Base-by-base conservation (phyloP, 176 grass and related monocot species). In the Musa itinerans region DNA sequence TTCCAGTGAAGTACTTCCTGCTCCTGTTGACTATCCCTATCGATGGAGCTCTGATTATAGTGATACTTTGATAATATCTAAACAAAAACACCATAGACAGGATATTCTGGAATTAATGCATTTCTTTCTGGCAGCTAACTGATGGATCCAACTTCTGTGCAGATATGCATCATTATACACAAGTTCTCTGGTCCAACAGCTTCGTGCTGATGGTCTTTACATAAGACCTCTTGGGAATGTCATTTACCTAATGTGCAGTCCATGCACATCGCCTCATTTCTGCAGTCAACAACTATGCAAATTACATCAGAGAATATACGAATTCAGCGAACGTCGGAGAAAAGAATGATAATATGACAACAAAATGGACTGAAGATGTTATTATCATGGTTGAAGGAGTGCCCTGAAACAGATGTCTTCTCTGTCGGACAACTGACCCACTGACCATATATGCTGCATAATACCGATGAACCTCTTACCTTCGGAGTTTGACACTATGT, bases 231-330 rank as follows among this genome's bases (percentile, higher is more conserved):
- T 98, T 80, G 95, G 90, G 29, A 98, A 93, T 64, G 86, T 98
- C 65, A 89, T 98, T 83, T 98, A 93, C 77, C 84, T 98, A 20
- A 93, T 98, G 90, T 98, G 88, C 51, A 88, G 94, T 11, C 94
- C 94, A 2, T 98, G 94, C 71, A 89, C 94, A 73, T 63, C 84
- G 52, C 69, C 12, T 71, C 85, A 89, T 76, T 77, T 75, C 53
- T 98, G 94, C 69, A 82, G 81, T 14, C 68, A 81, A 74, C 90
- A 93, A 67, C 90, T 98, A 73, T 26, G 27, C 62, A 91, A 87
- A 74, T 80, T 98, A 17, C 86, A 87, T 69, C 26, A 59, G 22
- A 89, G 86, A 77, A 78, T 93, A 26, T 26, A 64, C 17, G 73
- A 65, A 26, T 79, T 93, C 24, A 85, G 72, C 23, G 16, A n/a